These are phyloP conservation scores for Theileria sp. DNA, from an alignment of 169 alveolate genomes.

Conservation along the genomic window DNA sequence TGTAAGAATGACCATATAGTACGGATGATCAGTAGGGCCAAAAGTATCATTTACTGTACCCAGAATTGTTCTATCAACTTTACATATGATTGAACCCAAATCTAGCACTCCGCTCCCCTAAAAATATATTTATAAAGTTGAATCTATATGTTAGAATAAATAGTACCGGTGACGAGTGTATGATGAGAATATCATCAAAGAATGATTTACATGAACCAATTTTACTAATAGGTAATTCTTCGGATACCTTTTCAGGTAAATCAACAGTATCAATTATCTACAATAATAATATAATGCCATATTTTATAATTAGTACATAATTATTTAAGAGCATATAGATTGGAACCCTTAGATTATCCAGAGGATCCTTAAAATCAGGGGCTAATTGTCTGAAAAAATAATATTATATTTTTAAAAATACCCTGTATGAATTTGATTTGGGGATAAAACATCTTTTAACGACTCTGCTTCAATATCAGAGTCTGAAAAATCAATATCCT, in stretches of 20 bases:
- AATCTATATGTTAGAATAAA: background rate
- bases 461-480: slow-evolving; percentile 24
- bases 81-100: slow-evolving; percentile 66
- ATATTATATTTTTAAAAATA: background rate
- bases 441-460: background rate
- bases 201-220: slow-evolving; percentile 45
- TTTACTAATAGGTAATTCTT: slow-evolving; percentile 34
- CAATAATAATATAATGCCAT: background rate
- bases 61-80: slow-evolving; percentile 48
- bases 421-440: slow-evolving; percentile 1
- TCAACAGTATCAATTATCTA: slow-evolving; percentile 65
- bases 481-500: slow-evolving; percentile 46
- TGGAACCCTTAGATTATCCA: slow-evolving; percentile 57
- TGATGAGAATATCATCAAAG: slow-evolving; percentile 45
- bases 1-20: slow-evolving; percentile 46
- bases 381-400: background rate
- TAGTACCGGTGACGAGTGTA: slow-evolving; percentile 41
- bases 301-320: background rate
- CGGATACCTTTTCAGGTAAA: slow-evolving; percentile 50
- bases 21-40: slow-evolving; percentile 55
- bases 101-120: slow-evolving; percentile 39
- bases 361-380: slow-evolving; percentile 26
- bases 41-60: slow-evolving; percentile 69
- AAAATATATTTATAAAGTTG: background rate
- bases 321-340: background rate